Evolutionary conservation across 331 rosid species (phyloP).

Genomic region (Quercus phellos): DNA sequence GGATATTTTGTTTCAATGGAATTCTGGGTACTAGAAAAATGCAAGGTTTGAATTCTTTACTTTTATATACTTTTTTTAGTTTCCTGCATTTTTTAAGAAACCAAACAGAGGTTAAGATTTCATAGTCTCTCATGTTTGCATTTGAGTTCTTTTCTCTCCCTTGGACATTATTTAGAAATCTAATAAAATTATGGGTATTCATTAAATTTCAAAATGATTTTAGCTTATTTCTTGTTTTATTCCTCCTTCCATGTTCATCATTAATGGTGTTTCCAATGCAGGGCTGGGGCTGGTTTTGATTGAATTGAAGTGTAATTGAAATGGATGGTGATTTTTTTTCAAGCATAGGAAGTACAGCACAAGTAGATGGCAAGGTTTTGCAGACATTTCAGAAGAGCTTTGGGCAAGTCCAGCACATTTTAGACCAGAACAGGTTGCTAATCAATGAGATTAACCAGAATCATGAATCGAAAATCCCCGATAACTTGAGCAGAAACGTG

Average conservation of each 20-base stretch:
- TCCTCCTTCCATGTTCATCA: neutral
- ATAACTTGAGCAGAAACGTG: constrained; percentile 66
- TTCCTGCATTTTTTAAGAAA: neutral
- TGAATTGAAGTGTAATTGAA: constrained; percentile 31
- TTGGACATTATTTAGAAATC: neutral
- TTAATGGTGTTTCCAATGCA: constrained; percentile 26
- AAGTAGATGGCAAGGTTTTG: constrained; percentile 57
- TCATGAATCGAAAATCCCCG: constrained; percentile 72
- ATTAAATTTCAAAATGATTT: constrained; percentile 13
- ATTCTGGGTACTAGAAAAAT: neutral
- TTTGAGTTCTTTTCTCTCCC: neutral
- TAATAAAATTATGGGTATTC: neutral
- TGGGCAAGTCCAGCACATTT: constrained; percentile 76
- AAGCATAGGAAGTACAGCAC: constrained; percentile 47
- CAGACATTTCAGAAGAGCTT: constrained; percentile 78
- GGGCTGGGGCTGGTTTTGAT: constrained; percentile 29
- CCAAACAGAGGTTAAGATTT: neutral
- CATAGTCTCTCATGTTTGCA: neutral
- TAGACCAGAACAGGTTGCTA: constrained; percentile 75
- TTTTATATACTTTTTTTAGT: too few relatives aligned
- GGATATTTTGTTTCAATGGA: neutral
- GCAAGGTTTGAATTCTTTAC: too few relatives aligned
- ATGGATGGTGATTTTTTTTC: constrained; percentile 73
- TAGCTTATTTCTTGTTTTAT: neutral
- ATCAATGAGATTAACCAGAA: constrained; percentile 86